Conservation (phyloP, 2,329 filamentous ascomycete genomes). For the Colletotrichum destructivum region DNA sequence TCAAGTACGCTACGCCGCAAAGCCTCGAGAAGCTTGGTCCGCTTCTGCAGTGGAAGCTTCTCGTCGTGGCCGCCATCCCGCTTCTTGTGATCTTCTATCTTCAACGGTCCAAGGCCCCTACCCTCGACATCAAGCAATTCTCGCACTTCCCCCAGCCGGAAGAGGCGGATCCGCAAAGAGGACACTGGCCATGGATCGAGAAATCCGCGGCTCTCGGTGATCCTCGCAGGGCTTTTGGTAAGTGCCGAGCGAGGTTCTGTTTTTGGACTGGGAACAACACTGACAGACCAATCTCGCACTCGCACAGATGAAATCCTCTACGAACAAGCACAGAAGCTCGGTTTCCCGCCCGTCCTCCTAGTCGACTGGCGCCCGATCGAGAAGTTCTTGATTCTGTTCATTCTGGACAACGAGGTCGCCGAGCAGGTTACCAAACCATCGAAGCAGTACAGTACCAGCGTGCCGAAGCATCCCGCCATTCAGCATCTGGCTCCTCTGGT, state of each 20-base stretch:
- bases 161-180: conserved; percentile 32
- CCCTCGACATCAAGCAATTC: conserved; percentile 27
- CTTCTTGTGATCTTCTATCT: conserved; percentile 21
- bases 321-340: conserved; percentile 33
- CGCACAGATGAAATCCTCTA: conserved; percentile 29
- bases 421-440: conserved; percentile 34
- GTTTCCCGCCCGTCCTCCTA: conserved; percentile 27
- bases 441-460: conserved; percentile 37
- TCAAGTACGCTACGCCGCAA: not conserved
- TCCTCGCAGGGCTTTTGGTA: conserved; percentile 36
- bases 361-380: conserved; percentile 36
- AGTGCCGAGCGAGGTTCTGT: not conserved
- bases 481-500: conserved; percentile 33
- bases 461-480: conserved; percentile 37
- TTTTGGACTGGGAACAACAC: not conserved
- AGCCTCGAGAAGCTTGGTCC: conserved; percentile 12
- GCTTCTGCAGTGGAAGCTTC: conserved; percentile 27
- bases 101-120: conserved; percentile 13
- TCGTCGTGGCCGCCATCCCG: conserved; percentile 21
- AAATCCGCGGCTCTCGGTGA: conserved; percentile 29
- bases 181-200: conserved; percentile 39
- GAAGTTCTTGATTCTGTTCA: conserved; percentile 30
- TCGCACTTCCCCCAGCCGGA: conserved; percentile 34
- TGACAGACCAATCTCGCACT: not conserved
- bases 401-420: conserved; percentile 38